Evolutionary conservation across 805 yeast genomes (phyloP), one percentile per base, ranked within the genome.

Genomic region (Diddensiella caesifluorescens): DNA sequence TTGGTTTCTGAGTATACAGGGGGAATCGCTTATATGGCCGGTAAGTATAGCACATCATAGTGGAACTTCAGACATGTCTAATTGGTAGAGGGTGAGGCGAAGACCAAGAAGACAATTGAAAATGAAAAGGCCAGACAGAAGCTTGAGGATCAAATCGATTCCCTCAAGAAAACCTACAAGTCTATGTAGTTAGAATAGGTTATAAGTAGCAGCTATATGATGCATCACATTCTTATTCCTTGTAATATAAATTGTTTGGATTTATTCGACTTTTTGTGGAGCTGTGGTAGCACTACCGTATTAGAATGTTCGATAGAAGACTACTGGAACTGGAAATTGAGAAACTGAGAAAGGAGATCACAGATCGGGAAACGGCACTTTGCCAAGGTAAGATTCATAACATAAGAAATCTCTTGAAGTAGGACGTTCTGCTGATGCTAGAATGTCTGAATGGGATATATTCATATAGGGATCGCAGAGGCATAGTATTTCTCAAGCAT

Each of bases 11-110:
- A 13, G 15, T 29, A 29, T 13, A 29, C 32, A 9, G 32, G 32
- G 9, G 32, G 32, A 7, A 29, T 29, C 32, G 32, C 15, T 9
- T 29, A 29, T 29, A 29, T 29, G 32, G 32, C 32, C 12, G 32
- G 32, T 29, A 29, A 9, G 32, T 23, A 23, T 23, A 23, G 7
- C 27, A 23, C 27, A 7, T 12, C 27, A 23, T 12, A 7, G 12
- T 23, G 27, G 12, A 23, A 23, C n/a, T n/a, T n/a, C n/a, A 23
- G 27, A 7, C 7, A 23, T 9, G 27, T 23, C 27, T 23, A 23
- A 23, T 9, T 23, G 27, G 27, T 6, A 29, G 32, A 13, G 15
- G 32, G 32, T 6, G 19, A 29, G 12, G 32, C 12, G 15, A 29
- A 29, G 32, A 19, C 32, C 12, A 29, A 19, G 15, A 7, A 13